phyloP scores from a whole-genome alignment of 2,329 filamentous ascomycete genomes.

The Trichoderma citrinoviride region DNA sequence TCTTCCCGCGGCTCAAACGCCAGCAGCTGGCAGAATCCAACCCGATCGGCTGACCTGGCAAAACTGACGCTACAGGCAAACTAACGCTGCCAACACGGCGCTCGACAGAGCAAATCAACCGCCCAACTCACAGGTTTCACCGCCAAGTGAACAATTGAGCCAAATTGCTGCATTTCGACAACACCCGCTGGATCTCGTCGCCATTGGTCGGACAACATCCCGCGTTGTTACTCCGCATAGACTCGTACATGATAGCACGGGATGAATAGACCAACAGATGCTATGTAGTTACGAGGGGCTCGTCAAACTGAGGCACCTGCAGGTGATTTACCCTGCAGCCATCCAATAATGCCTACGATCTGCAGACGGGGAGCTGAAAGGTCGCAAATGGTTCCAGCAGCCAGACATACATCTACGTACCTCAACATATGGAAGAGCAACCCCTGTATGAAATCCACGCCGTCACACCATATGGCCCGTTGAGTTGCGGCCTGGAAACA shows the following conservation, averaged over 20 bases:
- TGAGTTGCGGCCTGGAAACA: neutral
- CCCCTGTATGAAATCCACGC: neutral
- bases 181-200: neutral
- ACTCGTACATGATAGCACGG: neutral
- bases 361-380: neutral
- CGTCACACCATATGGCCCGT: neutral
- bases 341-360: neutral
- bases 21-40: neutral
- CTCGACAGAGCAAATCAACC: neutral
- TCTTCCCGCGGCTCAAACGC: neutral
- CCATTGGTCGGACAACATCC: neutral
- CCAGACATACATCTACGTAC: no score
- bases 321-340: conserved; percentile 9
- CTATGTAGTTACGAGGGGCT: neutral
- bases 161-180: neutral
- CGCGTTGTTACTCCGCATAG: neutral
- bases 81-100: neutral
- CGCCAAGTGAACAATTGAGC: neutral
- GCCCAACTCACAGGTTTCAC: conserved; percentile 5
- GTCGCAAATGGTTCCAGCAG: neutral
- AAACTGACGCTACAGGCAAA: conserved; percentile 13
- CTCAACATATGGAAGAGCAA: neutral
- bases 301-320: conserved; percentile 2
- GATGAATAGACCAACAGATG: neutral
- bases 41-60: conserved; percentile 16